phyloP scores from a whole-genome alignment of 1,284 basidiomycete genomes.

The Boletellus deceptivus region DNA sequence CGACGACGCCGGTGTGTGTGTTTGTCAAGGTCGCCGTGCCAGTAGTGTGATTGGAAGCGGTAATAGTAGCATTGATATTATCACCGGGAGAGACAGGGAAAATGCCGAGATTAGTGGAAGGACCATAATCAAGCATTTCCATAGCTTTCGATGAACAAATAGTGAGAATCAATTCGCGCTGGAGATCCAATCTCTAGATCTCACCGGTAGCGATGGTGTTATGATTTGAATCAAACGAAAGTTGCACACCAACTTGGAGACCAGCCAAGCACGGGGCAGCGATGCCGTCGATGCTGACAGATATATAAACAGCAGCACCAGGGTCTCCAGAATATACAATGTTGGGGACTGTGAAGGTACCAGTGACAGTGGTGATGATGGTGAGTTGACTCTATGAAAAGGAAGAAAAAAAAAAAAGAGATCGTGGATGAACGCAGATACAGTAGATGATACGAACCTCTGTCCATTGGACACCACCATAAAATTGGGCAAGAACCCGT shows the following conservation, averaged over 20 bases:
- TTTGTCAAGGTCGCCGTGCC: conserved; percentile 10
- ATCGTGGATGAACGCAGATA: not conserved
- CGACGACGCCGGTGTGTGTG: no score
- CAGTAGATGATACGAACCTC: no score
- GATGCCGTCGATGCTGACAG: not conserved
- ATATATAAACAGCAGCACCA: not conserved
- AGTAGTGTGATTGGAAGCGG: not conserved
- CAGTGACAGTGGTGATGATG: not conserved
- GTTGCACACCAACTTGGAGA: conserved; percentile 7
- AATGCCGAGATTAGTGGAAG: not conserved
- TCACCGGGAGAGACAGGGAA: conserved; percentile 16
- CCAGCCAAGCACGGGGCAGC: conserved; percentile 4
- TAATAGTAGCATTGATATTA: conserved; percentile 4
- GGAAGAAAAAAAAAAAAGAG: not conserved
- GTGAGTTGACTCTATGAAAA: no score
- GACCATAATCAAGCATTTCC: conserved; percentile 4
- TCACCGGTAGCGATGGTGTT: no score
- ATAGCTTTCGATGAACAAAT: conserved; percentile 3
- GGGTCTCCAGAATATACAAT: not conserved
- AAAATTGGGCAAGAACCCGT: no score
- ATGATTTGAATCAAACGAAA: no score
- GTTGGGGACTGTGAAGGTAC: not conserved
- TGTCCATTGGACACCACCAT: no score
- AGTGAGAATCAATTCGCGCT: not conserved
- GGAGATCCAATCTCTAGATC: no score